phyloP scores from a whole-genome alignment of 176 grass and related monocot genomes.

The Carex scoparia region DNA sequence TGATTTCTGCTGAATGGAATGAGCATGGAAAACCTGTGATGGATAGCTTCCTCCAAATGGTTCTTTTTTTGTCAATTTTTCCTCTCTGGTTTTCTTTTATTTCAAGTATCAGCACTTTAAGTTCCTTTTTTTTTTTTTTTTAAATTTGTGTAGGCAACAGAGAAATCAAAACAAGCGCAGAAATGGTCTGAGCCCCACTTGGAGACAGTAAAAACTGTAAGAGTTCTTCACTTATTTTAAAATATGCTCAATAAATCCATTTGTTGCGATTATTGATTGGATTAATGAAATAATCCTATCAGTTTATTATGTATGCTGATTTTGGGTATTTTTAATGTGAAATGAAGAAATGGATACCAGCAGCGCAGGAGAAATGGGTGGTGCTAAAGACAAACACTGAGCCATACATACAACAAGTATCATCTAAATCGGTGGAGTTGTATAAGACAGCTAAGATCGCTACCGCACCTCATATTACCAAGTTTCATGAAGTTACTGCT shows the following conservation, averaged over 20 bases:
- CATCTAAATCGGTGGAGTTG: slow-evolving; percentile 56
- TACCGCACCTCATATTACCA: slow-evolving; percentile 49
- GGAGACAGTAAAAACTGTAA: slow-evolving; percentile 62
- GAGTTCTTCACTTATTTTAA: slow-evolving; percentile 32
- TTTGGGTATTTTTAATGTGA: slow-evolving; percentile 26
- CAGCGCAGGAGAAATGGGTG: slow-evolving; percentile 54
- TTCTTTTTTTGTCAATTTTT: slow-evolving; percentile 29
- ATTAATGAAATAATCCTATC: slow-evolving; percentile 9
- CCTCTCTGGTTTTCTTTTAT: neutral
- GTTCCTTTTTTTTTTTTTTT: neutral
- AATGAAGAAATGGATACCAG: slow-evolving; percentile 67
- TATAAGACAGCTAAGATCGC: slow-evolving; percentile 62
- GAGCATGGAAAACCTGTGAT: slow-evolving; percentile 61
- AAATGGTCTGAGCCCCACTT: slow-evolving; percentile 76
- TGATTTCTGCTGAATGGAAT: slow-evolving; percentile 62
- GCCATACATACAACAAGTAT: slow-evolving; percentile 59
- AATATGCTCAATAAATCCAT: neutral
- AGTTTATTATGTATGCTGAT: slow-evolving; percentile 21
- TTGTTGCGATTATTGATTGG: neutral
- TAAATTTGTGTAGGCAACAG: slow-evolving; percentile 55
- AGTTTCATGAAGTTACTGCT: slow-evolving; percentile 48
- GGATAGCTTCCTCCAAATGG: slow-evolving; percentile 61
- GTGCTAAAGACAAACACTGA: slow-evolving; percentile 37
- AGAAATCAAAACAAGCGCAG: slow-evolving; percentile 58
- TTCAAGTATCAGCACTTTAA: slow-evolving; percentile 26